Conservation (phyloP, 129 eudicot species). For the Oenanthe sinensis region DNA sequence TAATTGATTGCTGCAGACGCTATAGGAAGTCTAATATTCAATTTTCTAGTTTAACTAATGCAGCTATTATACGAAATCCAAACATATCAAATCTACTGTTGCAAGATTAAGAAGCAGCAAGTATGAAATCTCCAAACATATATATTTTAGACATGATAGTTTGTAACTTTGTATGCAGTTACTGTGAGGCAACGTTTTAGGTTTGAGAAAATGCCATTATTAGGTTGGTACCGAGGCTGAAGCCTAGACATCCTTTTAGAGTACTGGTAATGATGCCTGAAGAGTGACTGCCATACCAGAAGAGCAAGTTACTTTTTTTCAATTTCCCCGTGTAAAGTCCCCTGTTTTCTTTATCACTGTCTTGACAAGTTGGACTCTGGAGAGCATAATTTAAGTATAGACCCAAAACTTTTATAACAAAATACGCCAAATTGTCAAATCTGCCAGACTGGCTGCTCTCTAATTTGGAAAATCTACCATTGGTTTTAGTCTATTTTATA, state of each 20-base stretch:
- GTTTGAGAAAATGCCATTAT: background rate
- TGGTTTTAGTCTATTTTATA: too few species aligned
- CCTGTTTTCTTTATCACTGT: background rate
- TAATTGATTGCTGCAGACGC: background rate
- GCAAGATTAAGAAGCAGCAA: background rate
- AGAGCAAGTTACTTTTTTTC: background rate
- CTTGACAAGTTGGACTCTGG: background rate
- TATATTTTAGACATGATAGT: background rate
- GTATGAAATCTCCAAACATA: background rate
- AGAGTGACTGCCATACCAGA: background rate
- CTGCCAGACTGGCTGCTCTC: too few species aligned
- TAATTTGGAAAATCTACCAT: too few species aligned
- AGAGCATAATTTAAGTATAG: background rate
- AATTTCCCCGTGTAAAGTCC: background rate
- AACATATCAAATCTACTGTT: background rate
- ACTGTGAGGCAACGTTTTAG: background rate
- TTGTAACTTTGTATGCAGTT: background rate
- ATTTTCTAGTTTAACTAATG: background rate
- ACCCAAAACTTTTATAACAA: too few species aligned
- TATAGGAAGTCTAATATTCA: background rate
- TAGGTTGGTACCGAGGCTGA: background rate
- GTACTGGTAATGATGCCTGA: background rate
- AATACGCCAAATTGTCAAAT: too few species aligned
- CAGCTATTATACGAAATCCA: background rate
- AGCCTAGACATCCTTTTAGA: background rate